Evolutionary conservation across 768 basidiomycete species (phyloP).

Genomic region (Sporobolomyces roseus): DNA sequence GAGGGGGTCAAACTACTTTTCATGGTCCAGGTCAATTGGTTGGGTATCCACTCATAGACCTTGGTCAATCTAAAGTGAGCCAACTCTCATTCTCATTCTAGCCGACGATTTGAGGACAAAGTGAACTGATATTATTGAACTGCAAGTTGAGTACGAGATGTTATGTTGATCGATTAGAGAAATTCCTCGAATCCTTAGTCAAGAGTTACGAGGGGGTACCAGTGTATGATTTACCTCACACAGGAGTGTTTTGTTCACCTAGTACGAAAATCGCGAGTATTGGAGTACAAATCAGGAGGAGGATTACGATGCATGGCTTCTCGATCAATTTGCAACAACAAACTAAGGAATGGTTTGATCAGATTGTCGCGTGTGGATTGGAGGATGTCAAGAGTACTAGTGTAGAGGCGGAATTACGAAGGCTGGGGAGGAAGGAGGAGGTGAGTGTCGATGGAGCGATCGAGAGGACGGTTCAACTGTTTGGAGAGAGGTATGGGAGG

Average conservation of each 20-base stretch:
- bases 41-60: conserved; percentile 88
- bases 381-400: conserved; percentile 57
- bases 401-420: conserved; percentile 21
- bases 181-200: conserved; percentile 47
- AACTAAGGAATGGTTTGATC: conserved; percentile 77
- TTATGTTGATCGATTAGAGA: conserved; percentile 81
- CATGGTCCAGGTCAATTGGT: conserved; percentile 97
- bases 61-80: conserved; percentile 69
- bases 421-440: conserved; percentile 8
- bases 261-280: conserved; percentile 87
- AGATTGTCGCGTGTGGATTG: conserved; percentile 86
- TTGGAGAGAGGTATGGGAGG: conserved; percentile 25
- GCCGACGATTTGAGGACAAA: neutral
- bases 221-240: conserved; percentile 53
- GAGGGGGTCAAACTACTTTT: conserved; percentile 93
- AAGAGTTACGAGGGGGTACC: no score
- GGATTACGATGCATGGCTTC: conserved; percentile 92
- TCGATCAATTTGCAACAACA: conserved; percentile 81
- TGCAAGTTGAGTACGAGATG: conserved; percentile 59
- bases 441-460: conserved; percentile 8
- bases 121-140: no score
- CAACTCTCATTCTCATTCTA: no score
- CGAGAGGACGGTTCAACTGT: conserved; percentile 6
- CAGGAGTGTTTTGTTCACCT: conserved; percentile 81
- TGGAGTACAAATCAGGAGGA: conserved; percentile 90